Conservation (phyloP, 306 rosid genomes). For the Lathyrus aphaca region DNA sequence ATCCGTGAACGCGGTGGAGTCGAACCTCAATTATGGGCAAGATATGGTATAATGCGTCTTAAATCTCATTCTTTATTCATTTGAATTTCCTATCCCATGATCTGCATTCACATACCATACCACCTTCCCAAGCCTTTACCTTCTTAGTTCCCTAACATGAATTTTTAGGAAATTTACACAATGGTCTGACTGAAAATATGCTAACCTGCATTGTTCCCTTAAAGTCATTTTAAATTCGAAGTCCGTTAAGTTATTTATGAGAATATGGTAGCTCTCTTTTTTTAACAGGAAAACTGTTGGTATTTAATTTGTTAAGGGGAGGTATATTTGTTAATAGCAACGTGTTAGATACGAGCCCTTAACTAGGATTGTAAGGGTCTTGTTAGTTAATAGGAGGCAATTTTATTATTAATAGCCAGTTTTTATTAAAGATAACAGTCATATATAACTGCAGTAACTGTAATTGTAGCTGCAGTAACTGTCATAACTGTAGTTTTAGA, state of each 20-base stretch:
- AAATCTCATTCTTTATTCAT: slow-evolving; percentile 10
- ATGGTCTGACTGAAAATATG: too few species aligned
- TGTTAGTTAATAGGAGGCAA: too few species aligned
- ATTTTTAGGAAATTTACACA: too few species aligned
- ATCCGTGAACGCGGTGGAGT: slow-evolving; percentile 89
- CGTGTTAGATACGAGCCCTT: too few species aligned
- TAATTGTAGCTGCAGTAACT: too few species aligned
- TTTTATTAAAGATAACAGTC: too few species aligned
- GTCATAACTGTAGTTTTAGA: too few species aligned
- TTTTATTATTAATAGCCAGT: too few species aligned
- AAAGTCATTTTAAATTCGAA: neutral
- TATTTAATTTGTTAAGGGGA: neutral
- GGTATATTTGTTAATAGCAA: neutral
- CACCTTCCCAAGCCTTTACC: neutral
- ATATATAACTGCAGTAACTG: too few species aligned
- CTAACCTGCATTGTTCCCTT: slow-evolving; percentile 10
- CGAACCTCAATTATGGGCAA: slow-evolving; percentile 93
- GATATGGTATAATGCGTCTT: slow-evolving; percentile 67
- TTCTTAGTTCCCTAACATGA: neutral
- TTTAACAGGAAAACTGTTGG: neutral
- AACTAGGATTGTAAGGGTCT: too few species aligned
- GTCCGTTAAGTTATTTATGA: neutral
- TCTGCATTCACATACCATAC: slow-evolving; percentile 15
- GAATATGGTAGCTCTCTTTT: neutral
- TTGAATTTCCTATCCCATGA: neutral